Evolutionary conservation across 306 rosid genomes (phyloP).

Genomic region (Carpinus fangiana): DNA sequence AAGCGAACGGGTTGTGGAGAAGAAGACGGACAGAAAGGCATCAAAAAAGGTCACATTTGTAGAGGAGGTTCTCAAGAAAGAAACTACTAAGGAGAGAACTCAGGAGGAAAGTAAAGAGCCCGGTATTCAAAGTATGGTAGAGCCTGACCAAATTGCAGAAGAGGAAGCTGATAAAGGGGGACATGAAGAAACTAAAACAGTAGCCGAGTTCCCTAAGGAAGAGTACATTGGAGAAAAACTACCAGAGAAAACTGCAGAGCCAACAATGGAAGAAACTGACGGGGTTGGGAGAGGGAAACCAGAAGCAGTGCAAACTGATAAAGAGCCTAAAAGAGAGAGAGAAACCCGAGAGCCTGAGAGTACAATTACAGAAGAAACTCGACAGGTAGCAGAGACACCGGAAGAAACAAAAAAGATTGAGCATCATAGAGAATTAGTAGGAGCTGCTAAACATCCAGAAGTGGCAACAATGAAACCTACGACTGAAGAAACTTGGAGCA

Average conservation of each 20-base stretch:
- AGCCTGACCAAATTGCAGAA: background rate
- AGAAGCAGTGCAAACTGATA: background rate
- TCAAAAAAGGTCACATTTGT: background rate
- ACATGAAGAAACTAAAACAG: background rate
- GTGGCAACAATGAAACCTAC: background rate
- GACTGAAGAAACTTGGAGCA: constrained; percentile 20
- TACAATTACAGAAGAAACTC: background rate
- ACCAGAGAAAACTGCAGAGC: background rate
- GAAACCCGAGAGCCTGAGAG: background rate
- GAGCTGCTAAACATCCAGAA: constrained; percentile 1
- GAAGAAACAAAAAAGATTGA: background rate
- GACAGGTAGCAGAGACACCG: background rate
- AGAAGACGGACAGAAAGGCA: background rate
- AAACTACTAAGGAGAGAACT: background rate
- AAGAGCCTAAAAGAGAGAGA: background rate
- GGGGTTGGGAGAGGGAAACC: background rate
- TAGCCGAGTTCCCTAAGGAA: no score
- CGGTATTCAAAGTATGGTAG: background rate
- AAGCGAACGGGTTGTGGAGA: background rate
- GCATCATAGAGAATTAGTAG: constrained; percentile 5
- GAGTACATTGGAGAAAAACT: no score
- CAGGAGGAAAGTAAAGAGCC: background rate
- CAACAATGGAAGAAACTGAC: background rate
- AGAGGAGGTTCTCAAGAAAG: background rate
- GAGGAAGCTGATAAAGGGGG: background rate